A percentile compares a stretch with the other conserved stretches of the same genome.
phyloP scores from a whole-genome alignment of 2,329 filamentous ascomycete genomes.

The Phaeophleospora eucalypticola region DNA sequence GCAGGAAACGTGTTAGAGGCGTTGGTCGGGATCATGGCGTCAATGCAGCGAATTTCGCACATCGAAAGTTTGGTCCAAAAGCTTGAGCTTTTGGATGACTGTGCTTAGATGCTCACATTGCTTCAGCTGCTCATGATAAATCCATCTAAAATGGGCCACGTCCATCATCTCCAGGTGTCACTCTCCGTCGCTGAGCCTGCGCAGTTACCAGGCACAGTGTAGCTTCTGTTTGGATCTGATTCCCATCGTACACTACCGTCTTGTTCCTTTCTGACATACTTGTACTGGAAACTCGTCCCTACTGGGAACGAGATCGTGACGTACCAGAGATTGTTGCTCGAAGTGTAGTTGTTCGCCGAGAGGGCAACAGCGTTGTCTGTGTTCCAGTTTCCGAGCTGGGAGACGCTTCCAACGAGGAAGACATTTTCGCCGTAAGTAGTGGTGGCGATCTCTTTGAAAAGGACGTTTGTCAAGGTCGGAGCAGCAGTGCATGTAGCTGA shows the following conservation, averaged over 20 bases:
- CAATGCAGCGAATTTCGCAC: too few species aligned
- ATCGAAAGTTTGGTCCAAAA: too few species aligned
- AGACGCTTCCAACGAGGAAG: slow-evolving; percentile 59
- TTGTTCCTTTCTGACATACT: slow-evolving; percentile 58
- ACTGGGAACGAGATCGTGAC: slow-evolving; percentile 49
- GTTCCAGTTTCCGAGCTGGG: slow-evolving; percentile 60
- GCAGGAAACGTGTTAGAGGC: too few species aligned
- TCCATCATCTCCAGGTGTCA: slow-evolving; percentile 24
- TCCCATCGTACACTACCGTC: slow-evolving; percentile 61
- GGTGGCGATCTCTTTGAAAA: slow-evolving; percentile 26
- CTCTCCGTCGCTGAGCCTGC: slow-evolving; percentile 16
- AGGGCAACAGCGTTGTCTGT: slow-evolving; percentile 51
- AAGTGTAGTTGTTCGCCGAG: slow-evolving; percentile 56
- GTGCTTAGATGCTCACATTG: too few species aligned
- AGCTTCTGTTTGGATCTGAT: slow-evolving; percentile 21
- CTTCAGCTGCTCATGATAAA: too few species aligned
- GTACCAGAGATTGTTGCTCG: slow-evolving; percentile 57
- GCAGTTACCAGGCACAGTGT: slow-evolving; percentile 19
- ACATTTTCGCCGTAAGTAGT: slow-evolving; percentile 61
- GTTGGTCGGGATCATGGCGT: too few species aligned
- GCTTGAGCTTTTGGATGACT: too few species aligned
- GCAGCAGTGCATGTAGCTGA: slow-evolving; percentile 20
- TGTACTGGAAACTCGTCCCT: slow-evolving; percentile 51
- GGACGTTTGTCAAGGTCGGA: slow-evolving; percentile 41
- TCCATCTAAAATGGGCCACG: neutral